Conservation (phyloP, 345 rosid genomes). For the Geranium rotundifolium region DNA sequence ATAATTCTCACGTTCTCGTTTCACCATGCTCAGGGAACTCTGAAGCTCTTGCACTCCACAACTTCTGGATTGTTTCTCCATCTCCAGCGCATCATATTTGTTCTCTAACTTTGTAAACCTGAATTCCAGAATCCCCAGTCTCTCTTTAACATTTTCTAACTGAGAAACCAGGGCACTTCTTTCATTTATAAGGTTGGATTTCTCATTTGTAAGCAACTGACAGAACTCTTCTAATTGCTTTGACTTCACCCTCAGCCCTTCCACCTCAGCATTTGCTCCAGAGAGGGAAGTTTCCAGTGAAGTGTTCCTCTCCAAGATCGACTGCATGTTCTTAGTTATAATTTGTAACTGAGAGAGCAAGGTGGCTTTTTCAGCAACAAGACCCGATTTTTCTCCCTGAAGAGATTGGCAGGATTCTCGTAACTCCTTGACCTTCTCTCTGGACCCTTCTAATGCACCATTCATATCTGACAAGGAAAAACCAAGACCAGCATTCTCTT, state of each 20-base stretch:
- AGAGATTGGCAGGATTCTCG: conserved; percentile 54
- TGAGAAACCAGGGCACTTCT: conserved; percentile 44
- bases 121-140: conserved; percentile 40
- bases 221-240: conserved; percentile 50
- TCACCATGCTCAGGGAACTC: conserved; percentile 32
- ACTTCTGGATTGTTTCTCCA: conserved; percentile 44
- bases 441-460: conserved; percentile 53
- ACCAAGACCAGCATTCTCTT: conserved; percentile 62
- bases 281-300: conserved; percentile 50
- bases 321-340: conserved; percentile 36
- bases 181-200: conserved; percentile 33
- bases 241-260: conserved; percentile 33
- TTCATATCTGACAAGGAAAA: conserved; percentile 69
- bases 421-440: conserved; percentile 42
- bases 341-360: conserved; percentile 42
- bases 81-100: conserved; percentile 33
- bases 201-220: conserved; percentile 43
- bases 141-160: conserved; percentile 39
- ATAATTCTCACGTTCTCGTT: conserved; percentile 38
- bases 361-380: conserved; percentile 43
- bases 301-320: conserved; percentile 46
- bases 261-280: conserved; percentile 60
- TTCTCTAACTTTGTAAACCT: conserved; percentile 36
- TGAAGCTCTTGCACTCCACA: conserved; percentile 40
- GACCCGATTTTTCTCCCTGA: conserved; percentile 43